These are phyloP conservation scores for Sclerotinia trifoliorum DNA, from an alignment of 2,329 filamentous ascomycete species.

Conservation along the genomic window DNA sequence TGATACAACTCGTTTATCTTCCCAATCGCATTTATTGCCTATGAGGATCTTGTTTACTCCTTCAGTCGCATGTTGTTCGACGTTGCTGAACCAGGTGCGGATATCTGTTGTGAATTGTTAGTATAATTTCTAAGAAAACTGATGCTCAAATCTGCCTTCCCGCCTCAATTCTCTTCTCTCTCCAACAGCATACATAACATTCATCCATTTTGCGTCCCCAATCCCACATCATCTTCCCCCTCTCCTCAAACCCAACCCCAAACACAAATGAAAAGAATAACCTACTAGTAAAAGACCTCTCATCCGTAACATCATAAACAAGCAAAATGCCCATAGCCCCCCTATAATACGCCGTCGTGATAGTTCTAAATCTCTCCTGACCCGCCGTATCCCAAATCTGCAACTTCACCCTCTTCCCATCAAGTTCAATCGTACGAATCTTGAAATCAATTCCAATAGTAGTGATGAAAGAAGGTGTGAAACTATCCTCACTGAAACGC, in stretches of 20 bases:
- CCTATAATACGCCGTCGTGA: conserved; percentile 97
- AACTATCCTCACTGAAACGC: conserved; percentile 98
- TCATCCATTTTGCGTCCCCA: neutral
- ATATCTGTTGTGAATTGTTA: conserved; percentile 64
- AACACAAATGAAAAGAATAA: conserved; percentile 13
- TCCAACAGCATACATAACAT: neutral
- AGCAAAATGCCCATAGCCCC: conserved; percentile 97
- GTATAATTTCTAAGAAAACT: neutral
- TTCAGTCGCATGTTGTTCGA: conserved; percentile 97
- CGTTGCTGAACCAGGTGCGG: conserved; percentile 99
- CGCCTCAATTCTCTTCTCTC: neutral
- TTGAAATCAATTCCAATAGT: conserved; percentile 99
- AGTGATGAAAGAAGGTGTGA: conserved; percentile 99
- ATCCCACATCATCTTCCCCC: neutral
- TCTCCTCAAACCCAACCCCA: neutral
- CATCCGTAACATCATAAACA: conserved; percentile 98
- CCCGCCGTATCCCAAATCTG: conserved; percentile 99
- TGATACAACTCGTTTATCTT: conserved; percentile 94
- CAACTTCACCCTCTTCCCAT: conserved; percentile 97
- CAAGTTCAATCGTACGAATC: conserved; percentile 97
- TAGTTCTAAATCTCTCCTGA: conserved; percentile 97
- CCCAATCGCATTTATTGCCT: conserved; percentile 99
- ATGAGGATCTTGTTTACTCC: conserved; percentile 99
- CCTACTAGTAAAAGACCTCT: conserved; percentile 98
- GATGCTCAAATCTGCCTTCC: neutral